Conservation (phyloP, 306 rosid species). For the Arachis stenosperma region DNA sequence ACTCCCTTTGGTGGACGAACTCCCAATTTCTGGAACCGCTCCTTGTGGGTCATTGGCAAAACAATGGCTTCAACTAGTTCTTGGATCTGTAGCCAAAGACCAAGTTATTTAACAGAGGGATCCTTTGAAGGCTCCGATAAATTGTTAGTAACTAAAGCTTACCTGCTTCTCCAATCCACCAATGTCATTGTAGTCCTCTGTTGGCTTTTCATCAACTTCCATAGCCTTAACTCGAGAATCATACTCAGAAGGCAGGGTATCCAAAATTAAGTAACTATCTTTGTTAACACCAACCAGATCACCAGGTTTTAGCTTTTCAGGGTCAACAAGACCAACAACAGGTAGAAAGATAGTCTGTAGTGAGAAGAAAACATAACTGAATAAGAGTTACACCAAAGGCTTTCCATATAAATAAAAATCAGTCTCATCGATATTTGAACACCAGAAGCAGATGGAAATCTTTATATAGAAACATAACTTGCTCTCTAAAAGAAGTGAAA, state of each 20-base stretch:
- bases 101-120: conserved; percentile 16
- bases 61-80: conserved; percentile 92
- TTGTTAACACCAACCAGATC: conserved; percentile 91
- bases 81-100: conserved; percentile 62
- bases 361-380: conserved; percentile 22
- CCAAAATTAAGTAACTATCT: conserved; percentile 87
- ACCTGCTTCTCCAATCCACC: conserved; percentile 93
- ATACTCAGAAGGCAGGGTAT: conserved; percentile 82
- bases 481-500: not conserved
- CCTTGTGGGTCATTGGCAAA: conserved; percentile 89
- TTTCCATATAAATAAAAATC: not conserved
- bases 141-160: conserved; percentile 29
- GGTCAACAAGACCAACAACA: conserved; percentile 88
- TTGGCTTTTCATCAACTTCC: conserved; percentile 93
- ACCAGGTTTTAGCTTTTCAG: conserved; percentile 79
- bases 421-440: not conserved
- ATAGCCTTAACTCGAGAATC: conserved; percentile 89
- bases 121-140: not conserved
- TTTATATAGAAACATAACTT: not conserved
- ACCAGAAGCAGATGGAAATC: not conserved
- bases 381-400: not conserved
- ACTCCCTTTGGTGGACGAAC: conserved; percentile 92
- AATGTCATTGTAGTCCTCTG: conserved; percentile 84
- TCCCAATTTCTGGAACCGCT: conserved; percentile 82
- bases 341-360: conserved; percentile 86